Percentiles rank a stretch among this genome's conserved stretches.
These are phyloP conservation scores for Hypericum perforatum DNA, from an alignment of 345 rosid genomes.

Conservation along the genomic window DNA sequence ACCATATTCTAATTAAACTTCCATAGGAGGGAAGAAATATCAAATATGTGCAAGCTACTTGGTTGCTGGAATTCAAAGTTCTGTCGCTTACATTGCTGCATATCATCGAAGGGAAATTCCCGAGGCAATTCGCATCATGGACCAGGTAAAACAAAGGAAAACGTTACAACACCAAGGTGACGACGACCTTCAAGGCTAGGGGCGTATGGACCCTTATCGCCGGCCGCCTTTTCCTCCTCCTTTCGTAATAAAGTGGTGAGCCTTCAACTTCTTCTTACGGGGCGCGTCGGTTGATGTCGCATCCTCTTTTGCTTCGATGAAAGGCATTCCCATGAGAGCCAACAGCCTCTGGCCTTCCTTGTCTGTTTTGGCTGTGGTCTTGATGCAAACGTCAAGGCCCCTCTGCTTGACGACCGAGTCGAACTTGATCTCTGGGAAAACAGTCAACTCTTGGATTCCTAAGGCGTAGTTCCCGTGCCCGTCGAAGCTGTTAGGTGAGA, in stretches of 20 bases:
- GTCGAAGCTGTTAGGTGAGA: slow-evolving; percentile 75
- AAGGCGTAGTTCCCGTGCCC: slow-evolving; percentile 88
- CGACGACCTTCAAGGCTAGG: no score
- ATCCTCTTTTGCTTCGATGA: slow-evolving; percentile 48
- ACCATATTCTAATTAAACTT: no score
- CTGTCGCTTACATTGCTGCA: no score
- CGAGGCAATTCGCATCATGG: no score
- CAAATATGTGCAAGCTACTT: no score
- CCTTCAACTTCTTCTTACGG: slow-evolving; percentile 75
- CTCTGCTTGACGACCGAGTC: slow-evolving; percentile 59
- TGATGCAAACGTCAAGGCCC: slow-evolving; percentile 93
- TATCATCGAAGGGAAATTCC: no score
- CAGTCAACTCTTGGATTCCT: slow-evolving; percentile 73
- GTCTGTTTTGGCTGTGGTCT: slow-evolving; percentile 71
- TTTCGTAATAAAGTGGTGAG: slow-evolving; percentile 72
- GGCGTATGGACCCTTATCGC: slow-evolving; percentile 22
- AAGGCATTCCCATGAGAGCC: slow-evolving; percentile 96
- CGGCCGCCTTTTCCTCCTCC: slow-evolving; percentile 37
- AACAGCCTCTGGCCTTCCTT: slow-evolving; percentile 68
- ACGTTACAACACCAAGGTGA: no score
- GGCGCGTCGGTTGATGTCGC: slow-evolving; percentile 11
- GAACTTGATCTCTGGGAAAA: slow-evolving; percentile 72
- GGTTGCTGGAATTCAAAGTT: no score
- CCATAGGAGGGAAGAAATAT: no score
- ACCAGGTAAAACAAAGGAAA: no score